Conservation (phyloP, 495 filamentous ascomycete species). For the Penicillium ucsense region DNA sequence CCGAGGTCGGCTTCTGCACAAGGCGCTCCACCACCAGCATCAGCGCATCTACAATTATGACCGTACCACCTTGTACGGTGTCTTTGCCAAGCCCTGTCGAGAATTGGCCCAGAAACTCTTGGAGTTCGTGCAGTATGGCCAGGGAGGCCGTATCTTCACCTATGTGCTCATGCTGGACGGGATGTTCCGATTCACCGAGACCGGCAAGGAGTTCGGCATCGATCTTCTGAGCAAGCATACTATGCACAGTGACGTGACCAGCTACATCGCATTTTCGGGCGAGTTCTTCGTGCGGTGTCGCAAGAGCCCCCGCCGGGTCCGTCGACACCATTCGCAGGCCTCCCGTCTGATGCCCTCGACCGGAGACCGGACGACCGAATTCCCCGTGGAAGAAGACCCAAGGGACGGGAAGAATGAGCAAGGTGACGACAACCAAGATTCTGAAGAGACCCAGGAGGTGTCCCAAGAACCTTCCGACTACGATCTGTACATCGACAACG, state of each 20-base stretch:
- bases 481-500: constrained; percentile 89
- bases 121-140: constrained; percentile 74
- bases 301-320: constrained; percentile 28
- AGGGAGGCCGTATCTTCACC: constrained; percentile 79
- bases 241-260: constrained; percentile 85
- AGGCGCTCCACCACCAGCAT: constrained; percentile 85
- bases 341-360: neutral
- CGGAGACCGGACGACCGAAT: constrained; percentile 6
- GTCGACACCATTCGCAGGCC: constrained; percentile 11
- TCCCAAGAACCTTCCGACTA: constrained; percentile 57
- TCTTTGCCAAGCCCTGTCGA: constrained; percentile 42
- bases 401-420: too few species aligned
- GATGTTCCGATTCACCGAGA: constrained; percentile 82
- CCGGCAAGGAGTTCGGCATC: constrained; percentile 87
- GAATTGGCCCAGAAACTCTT: constrained; percentile 71
- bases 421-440: constrained; percentile 31
- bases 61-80: constrained; percentile 57
- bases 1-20: constrained; percentile 67
- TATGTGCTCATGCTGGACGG: constrained; percentile 86
- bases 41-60: constrained; percentile 80
- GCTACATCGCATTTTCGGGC: constrained; percentile 82
- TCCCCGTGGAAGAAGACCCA: constrained; percentile 31
- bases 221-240: constrained; percentile 89
- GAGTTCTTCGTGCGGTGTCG: constrained; percentile 82
- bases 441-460: constrained; percentile 23